These are phyloP conservation scores for Trichoderma lentiforme DNA, from an alignment of 2,329 filamentous ascomycete species.

Conservation along the genomic window DNA sequence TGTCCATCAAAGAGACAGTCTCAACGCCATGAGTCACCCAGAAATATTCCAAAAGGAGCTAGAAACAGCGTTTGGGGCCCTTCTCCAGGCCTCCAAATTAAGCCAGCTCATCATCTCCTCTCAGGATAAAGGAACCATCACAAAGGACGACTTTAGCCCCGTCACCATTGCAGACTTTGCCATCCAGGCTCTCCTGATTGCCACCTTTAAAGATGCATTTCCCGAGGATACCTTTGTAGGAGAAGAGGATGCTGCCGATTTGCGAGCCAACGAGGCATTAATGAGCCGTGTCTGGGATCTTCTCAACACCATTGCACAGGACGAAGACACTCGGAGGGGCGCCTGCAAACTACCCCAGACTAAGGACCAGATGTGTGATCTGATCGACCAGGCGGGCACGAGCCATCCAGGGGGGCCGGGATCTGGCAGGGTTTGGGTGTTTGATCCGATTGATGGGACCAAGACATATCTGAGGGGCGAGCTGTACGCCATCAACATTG, in stretches of 20 bases:
- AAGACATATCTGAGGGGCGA: slow-evolving; percentile 53
- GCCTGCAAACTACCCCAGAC: slow-evolving; percentile 36
- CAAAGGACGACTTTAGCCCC: slow-evolving; percentile 54
- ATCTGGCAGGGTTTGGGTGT: slow-evolving; percentile 51
- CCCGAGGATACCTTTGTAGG: slow-evolving; percentile 52
- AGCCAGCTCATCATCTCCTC: slow-evolving; percentile 47
- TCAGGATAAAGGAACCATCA: slow-evolving; percentile 48
- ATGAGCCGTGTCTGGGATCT: slow-evolving; percentile 48
- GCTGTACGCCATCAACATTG: slow-evolving; percentile 57
- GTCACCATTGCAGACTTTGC: slow-evolving; percentile 60
- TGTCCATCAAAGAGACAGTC: neutral
- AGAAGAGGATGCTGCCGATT: slow-evolving; percentile 51
- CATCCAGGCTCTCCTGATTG: slow-evolving; percentile 53
- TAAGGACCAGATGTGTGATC: slow-evolving; percentile 46
- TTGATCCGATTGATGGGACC: slow-evolving; percentile 60
- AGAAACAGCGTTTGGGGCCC: slow-evolving; percentile 39
- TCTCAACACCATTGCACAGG: slow-evolving; percentile 32
- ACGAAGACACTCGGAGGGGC: slow-evolving; percentile 25
- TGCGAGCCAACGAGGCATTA: slow-evolving; percentile 42
- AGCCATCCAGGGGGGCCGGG: slow-evolving; percentile 33
- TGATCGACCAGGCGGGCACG: slow-evolving; percentile 51
- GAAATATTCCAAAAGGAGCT: slow-evolving; percentile 39
- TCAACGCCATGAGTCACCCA: slow-evolving; percentile 36
- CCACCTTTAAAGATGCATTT: slow-evolving; percentile 48
- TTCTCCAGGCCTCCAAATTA: slow-evolving; percentile 46